Evolutionary conservation across 2,329 filamentous ascomycete species (phyloP).

Genomic region (Lecanicillium sp.): DNA sequence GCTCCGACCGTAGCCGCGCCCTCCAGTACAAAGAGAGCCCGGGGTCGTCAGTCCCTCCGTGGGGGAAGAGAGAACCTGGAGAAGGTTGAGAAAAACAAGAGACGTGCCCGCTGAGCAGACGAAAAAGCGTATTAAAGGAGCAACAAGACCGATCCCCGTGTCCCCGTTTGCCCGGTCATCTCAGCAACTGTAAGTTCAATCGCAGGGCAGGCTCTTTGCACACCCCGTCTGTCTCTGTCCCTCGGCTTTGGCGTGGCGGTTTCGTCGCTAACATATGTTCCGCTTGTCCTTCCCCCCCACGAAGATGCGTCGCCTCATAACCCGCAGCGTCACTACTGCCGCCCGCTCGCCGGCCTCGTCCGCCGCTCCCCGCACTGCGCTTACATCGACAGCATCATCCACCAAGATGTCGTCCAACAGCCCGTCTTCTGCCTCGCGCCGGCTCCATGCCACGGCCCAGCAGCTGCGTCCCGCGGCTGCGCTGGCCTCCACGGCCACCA

Average conservation of each 20-base stretch:
- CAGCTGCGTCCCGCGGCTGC: constrained; percentile 46
- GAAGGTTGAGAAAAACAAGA: constrained; percentile 2
- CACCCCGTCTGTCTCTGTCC: background rate
- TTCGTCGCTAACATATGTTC: background rate
- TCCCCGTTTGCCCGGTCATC: too few relatives aligned
- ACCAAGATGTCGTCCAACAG: constrained; percentile 28
- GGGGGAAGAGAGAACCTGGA: too few relatives aligned
- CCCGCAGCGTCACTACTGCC: constrained; percentile 13
- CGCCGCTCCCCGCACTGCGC: constrained; percentile 17
- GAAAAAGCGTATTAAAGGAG: too few relatives aligned
- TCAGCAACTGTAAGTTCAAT: too few relatives aligned
- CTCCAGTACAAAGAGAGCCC: background rate
- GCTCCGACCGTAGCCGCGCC: constrained; percentile 8
- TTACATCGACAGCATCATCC: constrained; percentile 16
- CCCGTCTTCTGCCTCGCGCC: constrained; percentile 34
- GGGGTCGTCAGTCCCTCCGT: too few relatives aligned
- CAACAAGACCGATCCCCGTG: too few relatives aligned
- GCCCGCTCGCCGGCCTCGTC: constrained; percentile 22
- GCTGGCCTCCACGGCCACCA: constrained; percentile 47
- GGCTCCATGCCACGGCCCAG: constrained; percentile 49
- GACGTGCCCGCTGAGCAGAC: background rate
- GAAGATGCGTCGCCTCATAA: constrained; percentile 11
- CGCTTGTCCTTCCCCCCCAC: background rate
- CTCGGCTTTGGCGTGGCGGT: background rate
- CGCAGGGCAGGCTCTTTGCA: too few relatives aligned